These are phyloP conservation scores for Cercis canadensis DNA, from an alignment of 306 rosid genomes.

Conservation along the genomic window DNA sequence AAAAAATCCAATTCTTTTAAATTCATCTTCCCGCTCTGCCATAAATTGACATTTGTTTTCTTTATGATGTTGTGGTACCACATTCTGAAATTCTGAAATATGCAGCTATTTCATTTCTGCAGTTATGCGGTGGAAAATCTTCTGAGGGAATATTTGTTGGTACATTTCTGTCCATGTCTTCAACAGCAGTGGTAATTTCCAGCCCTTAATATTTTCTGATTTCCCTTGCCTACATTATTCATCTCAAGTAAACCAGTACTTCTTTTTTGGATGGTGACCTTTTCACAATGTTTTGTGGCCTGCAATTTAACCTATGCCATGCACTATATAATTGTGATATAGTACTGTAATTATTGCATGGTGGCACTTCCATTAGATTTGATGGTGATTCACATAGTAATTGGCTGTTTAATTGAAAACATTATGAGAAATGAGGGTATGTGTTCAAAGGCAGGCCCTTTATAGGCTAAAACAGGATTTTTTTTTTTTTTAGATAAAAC, in stretches of 20 bases:
- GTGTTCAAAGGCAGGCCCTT: conserved; percentile 22
- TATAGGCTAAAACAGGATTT: neutral
- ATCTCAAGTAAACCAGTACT: conserved; percentile 23
- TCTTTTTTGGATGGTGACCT: conserved; percentile 6
- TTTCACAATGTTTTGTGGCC: conserved; percentile 9
- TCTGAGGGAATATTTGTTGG: conserved; percentile 95
- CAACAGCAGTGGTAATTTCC: conserved; percentile 89
- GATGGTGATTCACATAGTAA: conserved; percentile 27
- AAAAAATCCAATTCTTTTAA: neutral
- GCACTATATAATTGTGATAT: conserved; percentile 23
- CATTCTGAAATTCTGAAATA: conserved; percentile 48
- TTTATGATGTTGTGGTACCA: neutral
- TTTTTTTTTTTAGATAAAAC: too few relatives aligned
- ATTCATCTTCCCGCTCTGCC: conserved; percentile 3
- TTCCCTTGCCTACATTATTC: conserved; percentile 13
- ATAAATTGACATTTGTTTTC: too few relatives aligned
- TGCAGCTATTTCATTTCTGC: conserved; percentile 55
- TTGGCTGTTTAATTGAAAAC: conserved; percentile 21
- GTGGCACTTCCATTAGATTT: conserved; percentile 23
- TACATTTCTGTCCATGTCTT: conserved; percentile 90
- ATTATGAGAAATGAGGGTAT: conserved; percentile 27
- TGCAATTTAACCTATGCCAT: conserved; percentile 23
- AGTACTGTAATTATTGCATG: conserved; percentile 22
- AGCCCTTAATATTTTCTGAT: conserved; percentile 30
- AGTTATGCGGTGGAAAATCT: conserved; percentile 96